phyloP scores from a whole-genome alignment of 2,329 filamentous ascomycete genomes.

The Diplodia scrobiculata region DNA sequence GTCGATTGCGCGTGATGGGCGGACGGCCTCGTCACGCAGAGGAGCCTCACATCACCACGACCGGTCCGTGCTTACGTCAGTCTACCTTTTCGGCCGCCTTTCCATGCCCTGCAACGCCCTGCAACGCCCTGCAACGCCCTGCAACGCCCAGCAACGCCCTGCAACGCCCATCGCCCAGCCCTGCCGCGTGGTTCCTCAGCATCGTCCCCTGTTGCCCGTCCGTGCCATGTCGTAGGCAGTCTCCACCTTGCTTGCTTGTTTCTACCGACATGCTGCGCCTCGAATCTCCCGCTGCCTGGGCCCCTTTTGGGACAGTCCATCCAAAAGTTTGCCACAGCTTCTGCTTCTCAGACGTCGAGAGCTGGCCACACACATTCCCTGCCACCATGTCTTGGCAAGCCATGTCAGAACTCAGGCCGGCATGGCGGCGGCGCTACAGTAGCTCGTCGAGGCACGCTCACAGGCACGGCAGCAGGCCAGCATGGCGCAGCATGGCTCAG shows the following conservation, averaged over 20 bases:
- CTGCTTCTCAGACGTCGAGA: no score
- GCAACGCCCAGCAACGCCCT: constrained; percentile 20
- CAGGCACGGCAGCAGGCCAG: background rate
- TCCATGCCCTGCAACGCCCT: constrained; percentile 22
- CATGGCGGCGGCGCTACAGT: constrained; percentile 6
- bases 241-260: background rate
- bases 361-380: background rate
- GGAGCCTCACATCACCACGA: constrained; percentile 20
- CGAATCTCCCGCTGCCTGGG: background rate
- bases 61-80: constrained; percentile 23
- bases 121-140: constrained; percentile 13
- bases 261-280: background rate
- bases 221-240: background rate
- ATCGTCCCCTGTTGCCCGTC: background rate
- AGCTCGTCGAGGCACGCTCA: constrained; percentile 2
- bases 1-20: background rate
- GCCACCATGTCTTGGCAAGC: background rate
- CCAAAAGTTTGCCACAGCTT: background rate
- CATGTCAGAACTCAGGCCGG: constrained; percentile 16
- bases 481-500: background rate
- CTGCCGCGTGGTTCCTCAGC: constrained; percentile 1
- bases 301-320: background rate
- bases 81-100: constrained; percentile 6
- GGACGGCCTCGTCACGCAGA: background rate
- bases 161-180: background rate